Conservation (phyloP, 805 yeast species). For the Candida morakotiae region DNA sequence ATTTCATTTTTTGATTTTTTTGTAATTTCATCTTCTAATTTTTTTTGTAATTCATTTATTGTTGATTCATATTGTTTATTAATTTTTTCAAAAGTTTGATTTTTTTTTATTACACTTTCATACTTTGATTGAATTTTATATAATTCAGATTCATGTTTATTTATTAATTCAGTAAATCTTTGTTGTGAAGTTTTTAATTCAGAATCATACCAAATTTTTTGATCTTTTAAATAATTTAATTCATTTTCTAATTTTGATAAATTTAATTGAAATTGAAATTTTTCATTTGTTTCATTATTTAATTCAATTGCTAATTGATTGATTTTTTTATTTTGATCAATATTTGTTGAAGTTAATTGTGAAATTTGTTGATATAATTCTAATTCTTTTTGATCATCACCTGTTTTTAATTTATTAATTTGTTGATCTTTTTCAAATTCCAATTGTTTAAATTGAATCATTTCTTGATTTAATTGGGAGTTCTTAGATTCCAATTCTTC, state of each 20-base stretch:
- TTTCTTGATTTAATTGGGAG: conserved; percentile 11
- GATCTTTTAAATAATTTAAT: conserved; percentile 26
- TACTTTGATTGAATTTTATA: conserved; percentile 25
- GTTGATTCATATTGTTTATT: conserved; percentile 38
- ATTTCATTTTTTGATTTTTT: conserved; percentile 19
- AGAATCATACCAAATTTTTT: conserved; percentile 37
- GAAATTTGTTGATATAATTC: conserved; percentile 24
- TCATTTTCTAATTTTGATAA: conserved; percentile 33
- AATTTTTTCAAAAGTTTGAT: conserved; percentile 25
- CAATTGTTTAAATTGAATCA: conserved; percentile 14
- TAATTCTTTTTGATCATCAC: conserved; percentile 21
- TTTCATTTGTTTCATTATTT: conserved; percentile 34
- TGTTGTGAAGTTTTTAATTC: conserved; percentile 34
- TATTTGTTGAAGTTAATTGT: conserved; percentile 27
- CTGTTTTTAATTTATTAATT: conserved; percentile 8
- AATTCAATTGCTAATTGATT: conserved; percentile 32
- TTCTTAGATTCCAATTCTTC: conserved; percentile 14
- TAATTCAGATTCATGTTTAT: conserved; percentile 35
- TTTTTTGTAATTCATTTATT: conserved; percentile 45
- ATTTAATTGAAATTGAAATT: conserved; percentile 31
- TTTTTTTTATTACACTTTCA: conserved; percentile 21
- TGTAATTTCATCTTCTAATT: conserved; percentile 23
- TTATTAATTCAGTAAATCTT: conserved; percentile 33
- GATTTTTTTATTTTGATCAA: conserved; percentile 32
- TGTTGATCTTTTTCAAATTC: conserved; percentile 12